Evolutionary conservation across 1,284 basidiomycete genomes (phyloP), one percentile per base, ranked within the genome.

Genomic region (Sphaerobolus stellatus): DNA sequence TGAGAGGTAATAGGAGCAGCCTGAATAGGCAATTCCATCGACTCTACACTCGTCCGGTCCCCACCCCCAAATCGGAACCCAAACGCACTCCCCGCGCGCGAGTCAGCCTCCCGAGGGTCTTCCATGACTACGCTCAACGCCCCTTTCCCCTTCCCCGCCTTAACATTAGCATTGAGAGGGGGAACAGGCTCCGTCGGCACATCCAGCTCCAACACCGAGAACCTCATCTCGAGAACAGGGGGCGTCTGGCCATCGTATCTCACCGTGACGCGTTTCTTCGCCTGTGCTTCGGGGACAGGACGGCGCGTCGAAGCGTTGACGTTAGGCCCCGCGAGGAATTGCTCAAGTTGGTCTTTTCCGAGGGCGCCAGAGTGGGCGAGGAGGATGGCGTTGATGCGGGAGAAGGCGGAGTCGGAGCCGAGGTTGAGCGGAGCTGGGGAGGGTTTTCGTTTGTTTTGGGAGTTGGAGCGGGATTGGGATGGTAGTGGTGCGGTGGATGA

Each of bases 191-290:
- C 6, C 3, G 54, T 48, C 16, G 80, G 78, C 49, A 84, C 62
- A 41, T 76, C 72, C 31, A 83, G 67, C 27, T 68, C 66, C 8
- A 54, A 25, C 7, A 7, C 24, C 0, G 86, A 88, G 58, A 88
- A 81, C 20, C 83, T 80, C 60, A 90, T 72, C 45, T 81, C 71
- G 27, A 90, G 72, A 27, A 73, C 75, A 11, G 57, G 57, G 13
- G 88, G 86, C 2, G 83, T 75, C 20, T 69, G 69, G 50, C 77
- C 79, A 41, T 75, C 70, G 50, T 75, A 78, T 41, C 73, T 71
- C 20, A 88, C 73, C 0, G 83, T 86, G 8, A 89, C 86, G 5
- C 80, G 78, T 54, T 78, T 68, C 8, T 59, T 60, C 1, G 56
- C 55, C 38, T 62, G 22, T 13, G 31, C 58, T 16, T 59, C 59